These are phyloP conservation scores for Pascua guehoae DNA, from an alignment of 1,284 basidiomycete species.

Conservation along the genomic window DNA sequence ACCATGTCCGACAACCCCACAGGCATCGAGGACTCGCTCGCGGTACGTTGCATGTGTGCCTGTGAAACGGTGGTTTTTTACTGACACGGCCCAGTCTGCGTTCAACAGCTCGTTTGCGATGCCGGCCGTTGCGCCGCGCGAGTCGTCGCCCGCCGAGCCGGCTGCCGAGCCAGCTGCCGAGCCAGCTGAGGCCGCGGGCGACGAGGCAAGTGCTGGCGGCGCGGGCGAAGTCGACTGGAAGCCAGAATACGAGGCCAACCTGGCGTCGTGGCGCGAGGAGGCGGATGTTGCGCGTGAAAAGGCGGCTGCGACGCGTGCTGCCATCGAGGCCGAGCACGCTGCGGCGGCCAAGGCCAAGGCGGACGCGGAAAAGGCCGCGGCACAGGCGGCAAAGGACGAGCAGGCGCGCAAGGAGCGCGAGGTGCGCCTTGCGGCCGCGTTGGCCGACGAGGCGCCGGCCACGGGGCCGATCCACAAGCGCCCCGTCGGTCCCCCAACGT, in stretches of 20 bases:
- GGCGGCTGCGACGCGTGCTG: conserved; percentile 66
- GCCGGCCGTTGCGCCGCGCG: conserved; percentile 31
- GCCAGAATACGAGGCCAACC: conserved; percentile 64
- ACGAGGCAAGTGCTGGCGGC: conserved; percentile 9
- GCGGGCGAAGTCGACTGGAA: conserved; percentile 53
- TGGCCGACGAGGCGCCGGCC: conserved; percentile 11
- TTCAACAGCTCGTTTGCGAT: conserved; percentile 44
- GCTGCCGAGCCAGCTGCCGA: conserved; percentile 3
- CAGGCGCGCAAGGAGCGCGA: conserved; percentile 25
- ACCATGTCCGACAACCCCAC: conserved; percentile 39
- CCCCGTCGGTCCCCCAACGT: no score
- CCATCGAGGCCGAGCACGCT: conserved; percentile 58
- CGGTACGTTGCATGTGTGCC: conserved; percentile 24
- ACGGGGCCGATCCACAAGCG: conserved; percentile 7
- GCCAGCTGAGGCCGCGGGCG: conserved; percentile 12
- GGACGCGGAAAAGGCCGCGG: conserved; percentile 20
- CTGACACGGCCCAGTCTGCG: conserved; percentile 33
- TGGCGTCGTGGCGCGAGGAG: conserved; percentile 67
- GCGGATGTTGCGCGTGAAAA: conserved; percentile 69
- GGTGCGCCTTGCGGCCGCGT: conserved; percentile 13
- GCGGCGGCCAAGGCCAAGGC: conserved; percentile 24
- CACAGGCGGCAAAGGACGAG: conserved; percentile 24
- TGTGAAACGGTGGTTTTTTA: neutral
- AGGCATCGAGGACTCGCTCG: conserved; percentile 38
- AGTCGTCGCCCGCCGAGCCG: conserved; percentile 3